Conservation (phyloP, 2,329 filamentous ascomycete species). For the Pseudocercospora macadamiae region DNA sequence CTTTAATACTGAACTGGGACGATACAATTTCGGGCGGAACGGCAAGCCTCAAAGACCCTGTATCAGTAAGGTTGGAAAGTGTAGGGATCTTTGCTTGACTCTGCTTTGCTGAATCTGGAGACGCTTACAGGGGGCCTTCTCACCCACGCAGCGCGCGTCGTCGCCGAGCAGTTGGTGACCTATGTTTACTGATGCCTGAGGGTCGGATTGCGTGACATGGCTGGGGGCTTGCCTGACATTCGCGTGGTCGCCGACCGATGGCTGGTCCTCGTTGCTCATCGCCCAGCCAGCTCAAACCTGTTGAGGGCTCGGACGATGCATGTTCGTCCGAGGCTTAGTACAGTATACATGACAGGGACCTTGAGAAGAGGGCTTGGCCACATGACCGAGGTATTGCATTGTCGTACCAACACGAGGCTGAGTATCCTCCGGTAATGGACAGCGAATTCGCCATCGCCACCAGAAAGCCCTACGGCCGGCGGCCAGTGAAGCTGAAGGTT, state of each 20-base stretch:
- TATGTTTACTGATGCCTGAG: slow-evolving; percentile 2
- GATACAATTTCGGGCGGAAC: slow-evolving; percentile 4
- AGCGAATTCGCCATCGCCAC: background rate
- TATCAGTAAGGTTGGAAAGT: background rate
- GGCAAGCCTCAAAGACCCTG: background rate
- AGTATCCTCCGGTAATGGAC: background rate
- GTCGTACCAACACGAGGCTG: background rate
- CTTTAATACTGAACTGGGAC: background rate
- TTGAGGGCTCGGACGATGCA: background rate
- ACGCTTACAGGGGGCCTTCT: background rate
- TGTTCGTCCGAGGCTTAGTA: background rate
- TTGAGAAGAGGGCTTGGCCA: background rate
- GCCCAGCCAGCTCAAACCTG: background rate
- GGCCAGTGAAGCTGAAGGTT: background rate
- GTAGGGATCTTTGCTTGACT: background rate
- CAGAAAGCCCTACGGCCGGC: background rate
- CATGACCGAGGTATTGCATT: background rate
- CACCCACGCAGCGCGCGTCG: background rate
- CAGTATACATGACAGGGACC: background rate
- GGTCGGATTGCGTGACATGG: slow-evolving; percentile 5
- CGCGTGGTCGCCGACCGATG: slow-evolving; percentile 1
- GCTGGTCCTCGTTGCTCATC: background rate
- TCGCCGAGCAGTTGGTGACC: background rate
- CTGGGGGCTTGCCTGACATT: slow-evolving; percentile 2
- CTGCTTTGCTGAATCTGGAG: background rate